phyloP scores from a whole-genome alignment of 768 basidiomycete species.

The Podaxis carcinomalis region DNA sequence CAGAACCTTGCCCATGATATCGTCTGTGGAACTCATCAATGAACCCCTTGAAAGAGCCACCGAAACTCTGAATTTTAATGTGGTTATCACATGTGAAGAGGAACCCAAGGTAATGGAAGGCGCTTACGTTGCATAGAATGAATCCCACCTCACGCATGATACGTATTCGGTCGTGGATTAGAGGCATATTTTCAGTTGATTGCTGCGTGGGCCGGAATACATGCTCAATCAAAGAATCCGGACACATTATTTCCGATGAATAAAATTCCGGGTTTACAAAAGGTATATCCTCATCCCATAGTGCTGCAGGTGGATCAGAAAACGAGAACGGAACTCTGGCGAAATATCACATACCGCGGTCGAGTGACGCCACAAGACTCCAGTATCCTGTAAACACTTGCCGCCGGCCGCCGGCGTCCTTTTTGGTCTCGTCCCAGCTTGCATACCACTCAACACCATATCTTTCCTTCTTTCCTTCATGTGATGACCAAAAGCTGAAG shows the following conservation, averaged over 20 bases:
- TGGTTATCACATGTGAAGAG: background rate
- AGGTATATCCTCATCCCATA: conserved; percentile 65
- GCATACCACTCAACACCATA: conserved; percentile 79
- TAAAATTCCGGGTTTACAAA: conserved; percentile 81
- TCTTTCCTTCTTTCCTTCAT: conserved; percentile 49
- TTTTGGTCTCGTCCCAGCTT: conserved; percentile 46
- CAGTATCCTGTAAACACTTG: conserved; percentile 79
- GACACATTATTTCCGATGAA: conserved; percentile 62
- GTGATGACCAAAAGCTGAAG: conserved; percentile 87
- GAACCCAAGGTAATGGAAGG: conserved; percentile 9
- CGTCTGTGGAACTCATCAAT: conserved; percentile 54
- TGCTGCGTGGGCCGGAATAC: conserved; percentile 61
- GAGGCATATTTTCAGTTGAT: conserved; percentile 62
- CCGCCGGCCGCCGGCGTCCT: conserved; percentile 11
- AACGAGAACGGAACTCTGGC: background rate
- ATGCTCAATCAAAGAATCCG: conserved; percentile 62
- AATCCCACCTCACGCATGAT: conserved; percentile 77
- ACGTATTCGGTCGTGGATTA: conserved; percentile 65
- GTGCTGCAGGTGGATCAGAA: conserved; percentile 38
- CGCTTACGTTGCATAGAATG: conserved; percentile 62
- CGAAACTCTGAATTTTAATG: conserved; percentile 44
- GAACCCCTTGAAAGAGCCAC: conserved; percentile 68
- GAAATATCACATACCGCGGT: conserved; percentile 52
- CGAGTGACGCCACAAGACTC: conserved; percentile 80
- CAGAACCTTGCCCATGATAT: conserved; percentile 53